Percentiles rank a stretch among this genome's conserved stretches.
These are phyloP conservation scores for Amaranthus tricolor DNA, from an alignment of 179 eudicot species.

Conservation along the genomic window DNA sequence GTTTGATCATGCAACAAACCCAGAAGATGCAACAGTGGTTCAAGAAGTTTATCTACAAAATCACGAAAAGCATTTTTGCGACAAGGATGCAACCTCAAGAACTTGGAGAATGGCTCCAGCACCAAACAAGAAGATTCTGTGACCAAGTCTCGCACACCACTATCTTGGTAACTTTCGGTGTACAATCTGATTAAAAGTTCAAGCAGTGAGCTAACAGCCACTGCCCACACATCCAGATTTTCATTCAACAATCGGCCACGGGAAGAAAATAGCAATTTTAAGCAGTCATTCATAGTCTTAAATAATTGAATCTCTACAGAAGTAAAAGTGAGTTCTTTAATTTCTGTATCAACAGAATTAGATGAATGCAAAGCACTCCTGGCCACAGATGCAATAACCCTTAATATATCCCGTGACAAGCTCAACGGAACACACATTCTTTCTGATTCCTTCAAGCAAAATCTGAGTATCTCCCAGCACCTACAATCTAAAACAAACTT, in stretches of 20 bases:
- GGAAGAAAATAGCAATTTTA: constrained; percentile 52
- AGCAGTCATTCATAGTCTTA: constrained; percentile 45
- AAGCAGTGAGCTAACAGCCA: constrained; percentile 46
- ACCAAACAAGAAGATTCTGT: constrained; percentile 52
- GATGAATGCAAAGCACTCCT: constrained; percentile 31
- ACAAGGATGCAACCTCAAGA: constrained; percentile 68
- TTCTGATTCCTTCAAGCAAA: constrained; percentile 71
- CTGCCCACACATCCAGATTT: constrained; percentile 75
- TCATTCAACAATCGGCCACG: constrained; percentile 63
- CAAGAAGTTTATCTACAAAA: constrained; percentile 78
- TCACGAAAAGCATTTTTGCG: constrained; percentile 73
- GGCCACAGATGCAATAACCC: constrained; percentile 59
- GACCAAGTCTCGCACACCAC: constrained; percentile 36
- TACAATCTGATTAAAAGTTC: constrained; percentile 47
- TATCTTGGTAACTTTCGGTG: constrained; percentile 32
- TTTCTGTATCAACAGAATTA: constrained; percentile 23
- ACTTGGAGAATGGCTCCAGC: constrained; percentile 78
- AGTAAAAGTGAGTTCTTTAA: constrained; percentile 21
- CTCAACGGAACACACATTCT: constrained; percentile 41
- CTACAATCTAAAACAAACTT: constrained; percentile 60
- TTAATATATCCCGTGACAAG: constrained; percentile 62
- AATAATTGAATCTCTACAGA: constrained; percentile 34
- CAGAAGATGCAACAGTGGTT: constrained; percentile 59
- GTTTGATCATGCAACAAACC: constrained; percentile 38
- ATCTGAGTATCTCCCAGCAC: constrained; percentile 80